These are phyloP conservation scores for Fusarium fujikuroi DNA, from an alignment of 2,329 filamentous ascomycete genomes.

Conservation along the genomic window DNA sequence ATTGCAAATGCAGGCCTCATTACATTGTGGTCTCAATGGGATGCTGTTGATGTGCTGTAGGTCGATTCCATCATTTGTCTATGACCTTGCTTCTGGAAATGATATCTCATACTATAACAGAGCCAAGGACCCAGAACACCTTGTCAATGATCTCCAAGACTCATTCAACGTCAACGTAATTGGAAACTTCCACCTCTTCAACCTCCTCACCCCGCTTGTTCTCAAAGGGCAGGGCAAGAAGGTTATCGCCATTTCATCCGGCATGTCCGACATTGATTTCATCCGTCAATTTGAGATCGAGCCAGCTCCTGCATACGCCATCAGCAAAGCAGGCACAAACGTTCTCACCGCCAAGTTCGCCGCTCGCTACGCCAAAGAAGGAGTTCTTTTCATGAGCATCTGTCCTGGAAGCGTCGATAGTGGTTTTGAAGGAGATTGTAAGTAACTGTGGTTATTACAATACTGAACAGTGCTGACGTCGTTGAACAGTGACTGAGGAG, in stretches of 20 bases:
- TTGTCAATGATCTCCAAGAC: not conserved
- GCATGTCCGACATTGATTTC: not conserved
- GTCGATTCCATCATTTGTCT: not conserved
- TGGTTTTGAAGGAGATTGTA: not conserved
- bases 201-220: not conserved
- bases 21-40: not conserved
- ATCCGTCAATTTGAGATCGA: not conserved
- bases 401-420: not conserved
- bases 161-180: not conserved
- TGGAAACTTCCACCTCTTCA: not conserved
- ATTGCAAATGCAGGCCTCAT: not conserved
- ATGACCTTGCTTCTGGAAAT: not conserved
- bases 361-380: not conserved
- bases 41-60: not conserved
- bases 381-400: not conserved
- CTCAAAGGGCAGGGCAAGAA: not conserved
- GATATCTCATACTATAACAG: not conserved
- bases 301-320: not conserved
- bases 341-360: not conserved
- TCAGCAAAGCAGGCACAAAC: not conserved
- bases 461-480: not conserved
- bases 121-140: not conserved
- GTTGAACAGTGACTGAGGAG: not conserved
- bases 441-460: not conserved
- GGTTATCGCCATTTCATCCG: not conserved